Base-by-base conservation (phyloP, 495 filamentous ascomycete genomes). In the Xanthoparmelia taractica region DNA sequence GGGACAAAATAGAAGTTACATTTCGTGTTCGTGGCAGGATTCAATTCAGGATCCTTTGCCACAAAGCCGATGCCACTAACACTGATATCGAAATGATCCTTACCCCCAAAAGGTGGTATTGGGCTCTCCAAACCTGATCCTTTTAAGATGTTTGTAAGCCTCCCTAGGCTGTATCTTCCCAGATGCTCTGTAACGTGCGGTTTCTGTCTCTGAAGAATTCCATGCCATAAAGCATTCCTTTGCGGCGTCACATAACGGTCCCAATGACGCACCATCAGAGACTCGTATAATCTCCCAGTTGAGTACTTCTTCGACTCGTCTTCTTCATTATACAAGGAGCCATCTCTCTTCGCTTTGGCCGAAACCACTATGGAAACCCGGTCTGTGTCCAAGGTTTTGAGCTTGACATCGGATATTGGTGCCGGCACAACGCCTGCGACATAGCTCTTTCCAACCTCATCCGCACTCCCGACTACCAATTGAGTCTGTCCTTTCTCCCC, bases 21-120 rank as follows among this genome's bases (percentile, higher is more conserved):
- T 65, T 91, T 88, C 6, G 93, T 97, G 74, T 94, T 86, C 17
- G 84, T 80, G 0, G 93, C 92, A 7, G 86, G 85, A 66, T 90
- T 84, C 6, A 94, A 69, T 10, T 80, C 79, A 0, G 92, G 92
- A 68, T 95, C 91, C 67, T 91, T 95, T 0, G 92, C 85, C 36
- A 95, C 84, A 72, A 96, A 96, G 2, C 89, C 84, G 62, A 97
- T 78, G 1, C 81, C 80, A 8, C 73, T 72, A 2, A 73, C 71
- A 61, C 78, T 77, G 58, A 87, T 78, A 65, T 84, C 84, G 65
- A 85, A 87, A 67, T 86, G 72, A 40, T 82, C 80, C 5, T 76
- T 72, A 6, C 83, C 85, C 7, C 84, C 85, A 65, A 86, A 86
- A 0, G 85, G 79, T 2, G 80, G 80, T 34, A 87, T 82, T 0